These are phyloP conservation scores for Ceratocystis colombiana DNA, from an alignment of 2,329 filamentous ascomycete genomes.

Conservation along the genomic window DNA sequence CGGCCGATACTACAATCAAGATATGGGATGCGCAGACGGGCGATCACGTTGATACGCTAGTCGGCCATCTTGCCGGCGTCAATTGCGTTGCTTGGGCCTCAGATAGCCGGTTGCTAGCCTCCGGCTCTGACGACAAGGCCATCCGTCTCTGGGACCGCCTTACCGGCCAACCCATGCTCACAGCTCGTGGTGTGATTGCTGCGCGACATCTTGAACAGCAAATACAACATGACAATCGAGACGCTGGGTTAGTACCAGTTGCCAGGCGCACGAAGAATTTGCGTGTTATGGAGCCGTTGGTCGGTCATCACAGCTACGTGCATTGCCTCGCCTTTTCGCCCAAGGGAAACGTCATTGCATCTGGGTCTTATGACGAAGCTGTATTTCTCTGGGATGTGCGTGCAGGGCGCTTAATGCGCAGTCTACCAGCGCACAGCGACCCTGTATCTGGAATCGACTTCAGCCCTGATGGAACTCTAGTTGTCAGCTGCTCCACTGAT, in stretches of 20 bases:
- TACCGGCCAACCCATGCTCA: constrained; percentile 46
- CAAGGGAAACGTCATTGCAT: constrained; percentile 93
- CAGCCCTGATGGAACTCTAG: constrained; percentile 79
- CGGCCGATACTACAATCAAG: constrained; percentile 81
- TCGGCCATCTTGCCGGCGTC: constrained; percentile 86
- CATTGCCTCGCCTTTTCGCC: constrained; percentile 93
- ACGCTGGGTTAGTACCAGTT: constrained; percentile 23
- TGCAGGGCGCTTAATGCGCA: constrained; percentile 77
- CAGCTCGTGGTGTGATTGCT: constrained; percentile 33
- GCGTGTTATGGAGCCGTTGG: constrained; percentile 44
- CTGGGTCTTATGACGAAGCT: constrained; percentile 92
- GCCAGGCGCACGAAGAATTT: constrained; percentile 29
- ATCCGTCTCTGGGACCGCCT: constrained; percentile 83
- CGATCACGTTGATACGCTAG: constrained; percentile 72
- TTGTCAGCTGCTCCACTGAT: constrained; percentile 84
- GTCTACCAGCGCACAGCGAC: constrained; percentile 86
- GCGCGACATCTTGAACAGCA: constrained; percentile 27
- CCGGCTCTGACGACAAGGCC: constrained; percentile 89
- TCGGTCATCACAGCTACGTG: constrained; percentile 92
- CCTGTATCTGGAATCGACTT: constrained; percentile 92
- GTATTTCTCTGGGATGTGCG: constrained; percentile 95
- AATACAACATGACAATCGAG: constrained; percentile 27
- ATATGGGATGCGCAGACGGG: constrained; percentile 79
- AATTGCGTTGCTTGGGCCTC: constrained; percentile 92
- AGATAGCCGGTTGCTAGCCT: constrained; percentile 76